phyloP scores from a whole-genome alignment of 805 yeast species.

The Isabelozyma pseudorhagii region DNA sequence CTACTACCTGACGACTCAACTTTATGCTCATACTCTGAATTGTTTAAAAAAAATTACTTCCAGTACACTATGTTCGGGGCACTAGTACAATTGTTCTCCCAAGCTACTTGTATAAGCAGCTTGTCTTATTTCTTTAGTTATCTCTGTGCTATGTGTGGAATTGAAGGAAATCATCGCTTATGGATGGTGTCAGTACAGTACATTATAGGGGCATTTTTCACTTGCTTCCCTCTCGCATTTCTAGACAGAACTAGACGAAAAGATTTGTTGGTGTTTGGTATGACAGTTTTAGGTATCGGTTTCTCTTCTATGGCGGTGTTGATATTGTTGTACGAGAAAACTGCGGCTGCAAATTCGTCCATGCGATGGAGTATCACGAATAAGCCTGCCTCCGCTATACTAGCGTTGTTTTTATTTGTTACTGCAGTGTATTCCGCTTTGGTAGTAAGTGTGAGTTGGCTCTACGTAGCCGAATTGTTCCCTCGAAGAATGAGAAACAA shows the following conservation, averaged over 20 bases:
- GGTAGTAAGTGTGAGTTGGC: conserved; percentile 45
- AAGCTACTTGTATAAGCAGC: conserved; percentile 42
- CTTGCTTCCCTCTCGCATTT: conserved; percentile 41
- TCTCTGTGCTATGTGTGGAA: conserved; percentile 48
- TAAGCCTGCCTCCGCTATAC: conserved; percentile 37
- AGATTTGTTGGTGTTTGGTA: conserved; percentile 45
- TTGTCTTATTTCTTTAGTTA: conserved; percentile 43
- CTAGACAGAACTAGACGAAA: conserved; percentile 46
- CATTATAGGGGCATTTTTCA: conserved; percentile 36
- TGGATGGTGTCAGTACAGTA: conserved; percentile 35
- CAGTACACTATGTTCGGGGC: conserved; percentile 36
- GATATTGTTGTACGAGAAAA: conserved; percentile 33
- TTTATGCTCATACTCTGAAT: conserved; percentile 23
- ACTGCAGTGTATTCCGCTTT: conserved; percentile 47
- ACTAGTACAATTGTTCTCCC: conserved; percentile 38
- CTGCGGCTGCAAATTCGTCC: conserved; percentile 23
- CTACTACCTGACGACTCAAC: conserved; percentile 13
- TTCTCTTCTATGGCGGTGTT: conserved; percentile 31
- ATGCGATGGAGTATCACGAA: conserved; percentile 28
- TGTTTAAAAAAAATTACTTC: conserved; percentile 30
- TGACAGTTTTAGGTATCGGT: conserved; percentile 30
- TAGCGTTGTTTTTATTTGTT: conserved; percentile 44
- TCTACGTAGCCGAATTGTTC: conserved; percentile 49
- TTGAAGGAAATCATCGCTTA: conserved; percentile 29
- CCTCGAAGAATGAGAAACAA: conserved; percentile 44